Conservation (phyloP, 371 early-diverging fungal genomes). For the Haplosporangium sp. region DNA sequence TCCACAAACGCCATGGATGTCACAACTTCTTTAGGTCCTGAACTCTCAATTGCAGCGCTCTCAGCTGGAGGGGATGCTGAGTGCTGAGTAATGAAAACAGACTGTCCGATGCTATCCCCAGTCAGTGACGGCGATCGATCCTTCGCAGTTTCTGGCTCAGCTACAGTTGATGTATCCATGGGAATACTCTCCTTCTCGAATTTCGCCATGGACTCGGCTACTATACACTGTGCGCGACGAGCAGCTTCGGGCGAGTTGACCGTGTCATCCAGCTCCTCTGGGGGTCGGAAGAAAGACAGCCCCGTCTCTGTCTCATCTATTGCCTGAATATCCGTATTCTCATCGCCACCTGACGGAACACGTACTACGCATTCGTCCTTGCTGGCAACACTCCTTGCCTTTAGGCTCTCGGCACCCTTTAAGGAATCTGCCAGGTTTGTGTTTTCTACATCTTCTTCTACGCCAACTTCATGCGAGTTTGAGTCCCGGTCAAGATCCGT, state of each 20-base stretch:
- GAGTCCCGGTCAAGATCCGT: not conserved
- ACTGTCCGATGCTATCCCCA: too few relatives aligned
- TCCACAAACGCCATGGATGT: not conserved
- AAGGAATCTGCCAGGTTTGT: too few relatives aligned
- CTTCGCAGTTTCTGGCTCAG: not conserved
- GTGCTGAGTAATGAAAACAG: too few relatives aligned
- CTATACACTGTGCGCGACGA: constrained; percentile 2
- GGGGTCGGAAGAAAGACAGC: constrained; percentile 15
- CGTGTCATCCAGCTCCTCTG: constrained; percentile 9
- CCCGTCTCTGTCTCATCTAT: constrained; percentile 1
- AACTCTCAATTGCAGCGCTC: too few relatives aligned
- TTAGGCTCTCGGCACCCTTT: too few relatives aligned
- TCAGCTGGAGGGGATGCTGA: too few relatives aligned
- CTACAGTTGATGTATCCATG: not conserved
- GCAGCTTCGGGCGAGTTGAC: constrained; percentile 1
- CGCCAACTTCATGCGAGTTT: too few relatives aligned
- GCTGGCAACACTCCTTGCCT: not conserved
- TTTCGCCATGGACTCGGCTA: constrained; percentile 4
- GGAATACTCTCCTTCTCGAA: not conserved
- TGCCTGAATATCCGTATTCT: too few relatives aligned
- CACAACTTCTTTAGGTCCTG: not conserved
- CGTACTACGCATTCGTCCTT: too few relatives aligned
- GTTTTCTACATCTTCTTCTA: too few relatives aligned
- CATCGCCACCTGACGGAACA: too few relatives aligned
- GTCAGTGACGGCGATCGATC: not conserved